Conservation (phyloP, 139 green algal species). For the Eudorina sp. region DNA sequence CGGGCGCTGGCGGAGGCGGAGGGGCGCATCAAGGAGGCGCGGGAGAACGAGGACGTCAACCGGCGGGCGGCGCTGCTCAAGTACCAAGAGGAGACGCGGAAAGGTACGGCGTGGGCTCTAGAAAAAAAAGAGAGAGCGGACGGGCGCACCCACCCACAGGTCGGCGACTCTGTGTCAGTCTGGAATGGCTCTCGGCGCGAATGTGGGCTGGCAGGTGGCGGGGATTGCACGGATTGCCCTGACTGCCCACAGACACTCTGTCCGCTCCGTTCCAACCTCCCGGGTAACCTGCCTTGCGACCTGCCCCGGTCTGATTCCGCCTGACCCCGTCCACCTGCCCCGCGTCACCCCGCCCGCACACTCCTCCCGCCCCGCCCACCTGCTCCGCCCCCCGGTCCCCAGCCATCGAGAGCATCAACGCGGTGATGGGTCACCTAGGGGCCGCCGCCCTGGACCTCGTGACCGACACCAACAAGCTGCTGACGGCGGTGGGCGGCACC, state of each 20-base stretch:
- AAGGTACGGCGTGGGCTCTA: constrained; percentile 25
- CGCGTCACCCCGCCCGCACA: too few relatives aligned
- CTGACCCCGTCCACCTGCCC: too few relatives aligned
- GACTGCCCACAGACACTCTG: too few relatives aligned
- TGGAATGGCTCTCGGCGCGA: too few relatives aligned
- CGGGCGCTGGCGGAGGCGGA: constrained; percentile 95
- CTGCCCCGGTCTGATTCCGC: too few relatives aligned
- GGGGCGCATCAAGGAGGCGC: constrained; percentile 88
- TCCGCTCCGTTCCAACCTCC: too few relatives aligned
- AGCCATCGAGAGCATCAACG: constrained; percentile 91
- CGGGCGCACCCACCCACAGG: too few relatives aligned
- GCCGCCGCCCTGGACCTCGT: constrained; percentile 76
- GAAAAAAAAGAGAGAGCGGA: too few relatives aligned
- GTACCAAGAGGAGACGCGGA: constrained; percentile 69
- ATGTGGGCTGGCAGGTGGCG: too few relatives aligned
- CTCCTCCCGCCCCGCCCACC: not conserved
- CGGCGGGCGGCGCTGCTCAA: constrained; percentile 75
- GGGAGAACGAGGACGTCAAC: constrained; percentile 98
- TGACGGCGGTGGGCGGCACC: constrained; percentile 70
- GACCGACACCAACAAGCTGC: constrained; percentile 86
- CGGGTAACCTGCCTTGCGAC: too few relatives aligned
- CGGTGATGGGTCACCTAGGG: constrained; percentile 87
- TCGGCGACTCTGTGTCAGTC: too few relatives aligned
- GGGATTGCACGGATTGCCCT: too few relatives aligned
- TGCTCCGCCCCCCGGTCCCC: not conserved